These are phyloP conservation scores for Drosera capensis DNA, from an alignment of 148 eudicot genomes.

Conservation along the genomic window DNA sequence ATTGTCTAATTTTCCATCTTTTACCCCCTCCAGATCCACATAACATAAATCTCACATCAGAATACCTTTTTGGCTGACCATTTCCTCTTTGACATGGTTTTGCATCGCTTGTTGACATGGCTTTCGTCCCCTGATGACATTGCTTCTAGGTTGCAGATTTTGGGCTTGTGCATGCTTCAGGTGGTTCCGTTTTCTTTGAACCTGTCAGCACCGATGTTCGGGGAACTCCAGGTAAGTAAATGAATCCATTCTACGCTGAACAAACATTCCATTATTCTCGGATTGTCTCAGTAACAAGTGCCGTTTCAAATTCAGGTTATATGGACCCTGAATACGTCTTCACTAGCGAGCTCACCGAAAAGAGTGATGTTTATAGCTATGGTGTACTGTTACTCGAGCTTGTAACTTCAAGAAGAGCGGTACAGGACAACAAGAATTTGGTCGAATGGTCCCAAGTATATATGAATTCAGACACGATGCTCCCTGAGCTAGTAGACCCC, in stretches of 20 bases:
- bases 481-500: slow-evolving; percentile 69
- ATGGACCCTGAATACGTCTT: slow-evolving; percentile 90
- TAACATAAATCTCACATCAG: too few species aligned
- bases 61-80: too few species aligned
- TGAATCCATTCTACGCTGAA: too few species aligned
- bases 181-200: slow-evolving; percentile 83
- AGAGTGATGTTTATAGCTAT: slow-evolving; percentile 89
- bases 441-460: slow-evolving; percentile 70
- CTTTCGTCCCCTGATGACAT: not conserved
- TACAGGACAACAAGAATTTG: slow-evolving; percentile 71
- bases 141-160: slow-evolving; percentile 79
- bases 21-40: too few species aligned
- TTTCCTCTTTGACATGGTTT: too few species aligned
- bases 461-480: slow-evolving; percentile 36
- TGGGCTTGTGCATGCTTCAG: slow-evolving; percentile 87
- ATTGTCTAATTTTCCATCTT: too few species aligned
- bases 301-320: slow-evolving; percentile 42
- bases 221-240: slow-evolving; percentile 79
- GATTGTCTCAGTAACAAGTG: not conserved
- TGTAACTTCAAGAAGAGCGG: slow-evolving; percentile 55
- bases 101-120: too few species aligned
- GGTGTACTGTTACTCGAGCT: slow-evolving; percentile 82
- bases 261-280: not conserved
- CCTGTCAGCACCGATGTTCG: slow-evolving; percentile 81
- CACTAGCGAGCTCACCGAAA: slow-evolving; percentile 80